Evolutionary conservation across 306 rosid genomes (phyloP).

Genomic region (Vicia sativa): DNA sequence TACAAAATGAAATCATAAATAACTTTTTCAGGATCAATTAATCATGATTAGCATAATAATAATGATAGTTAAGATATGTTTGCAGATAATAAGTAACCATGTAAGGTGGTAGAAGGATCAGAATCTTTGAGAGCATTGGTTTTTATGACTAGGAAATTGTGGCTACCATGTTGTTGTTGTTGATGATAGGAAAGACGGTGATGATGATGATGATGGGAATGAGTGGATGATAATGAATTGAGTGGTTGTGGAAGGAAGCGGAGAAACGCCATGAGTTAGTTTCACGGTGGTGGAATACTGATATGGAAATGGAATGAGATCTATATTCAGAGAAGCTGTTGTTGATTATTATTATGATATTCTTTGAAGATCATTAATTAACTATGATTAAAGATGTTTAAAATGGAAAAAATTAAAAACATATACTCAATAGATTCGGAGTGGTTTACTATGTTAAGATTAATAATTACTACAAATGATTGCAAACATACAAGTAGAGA

Average conservation of each 20-base stretch:
- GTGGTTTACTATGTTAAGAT: no score
- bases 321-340: no score
- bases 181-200: neutral
- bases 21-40: neutral
- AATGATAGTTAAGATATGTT: neutral
- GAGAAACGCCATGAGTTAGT: neutral
- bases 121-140: neutral
- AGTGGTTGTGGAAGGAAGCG: neutral
- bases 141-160: no score
- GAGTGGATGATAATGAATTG: neutral
- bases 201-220: neutral
- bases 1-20: constrained; percentile 34
- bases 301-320: no score
- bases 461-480: no score
- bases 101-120: neutral
- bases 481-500: no score
- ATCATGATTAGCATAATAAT: neutral
- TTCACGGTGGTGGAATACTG: neutral
- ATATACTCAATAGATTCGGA: no score
- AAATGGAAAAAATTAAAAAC: no score
- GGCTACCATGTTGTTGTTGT: constrained; percentile 14
- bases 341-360: no score
- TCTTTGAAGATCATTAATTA: no score
- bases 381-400: no score
- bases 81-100: neutral